phyloP scores from a whole-genome alignment of 1,139 yeast species.

The Pichia sp. region DNA sequence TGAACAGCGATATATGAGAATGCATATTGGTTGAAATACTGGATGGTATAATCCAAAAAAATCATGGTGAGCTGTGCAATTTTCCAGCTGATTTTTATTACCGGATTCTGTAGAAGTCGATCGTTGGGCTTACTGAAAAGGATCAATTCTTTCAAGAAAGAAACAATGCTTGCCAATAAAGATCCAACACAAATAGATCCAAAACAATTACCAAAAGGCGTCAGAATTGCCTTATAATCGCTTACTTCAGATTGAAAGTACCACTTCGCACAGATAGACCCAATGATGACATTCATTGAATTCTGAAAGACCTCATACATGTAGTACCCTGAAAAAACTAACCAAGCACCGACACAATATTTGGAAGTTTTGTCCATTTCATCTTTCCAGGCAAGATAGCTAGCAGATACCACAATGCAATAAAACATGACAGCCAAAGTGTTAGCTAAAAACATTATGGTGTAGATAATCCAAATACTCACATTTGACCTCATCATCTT shows the following conservation, averaged over 20 bases:
- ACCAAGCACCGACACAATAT: slow-evolving; percentile 34
- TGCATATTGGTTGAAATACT: slow-evolving; percentile 86
- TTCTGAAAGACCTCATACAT: slow-evolving; percentile 79
- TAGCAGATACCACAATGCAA: slow-evolving; percentile 65
- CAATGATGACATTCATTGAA: slow-evolving; percentile 72
- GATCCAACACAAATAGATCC: slow-evolving; percentile 91
- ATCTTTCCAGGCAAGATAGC: slow-evolving; percentile 60
- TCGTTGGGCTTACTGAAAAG: slow-evolving; percentile 16
- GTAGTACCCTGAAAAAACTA: slow-evolving; percentile 67
- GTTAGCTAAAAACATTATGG: slow-evolving; percentile 59
- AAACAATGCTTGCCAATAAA: slow-evolving; percentile 67
- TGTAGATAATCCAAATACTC: slow-evolving; percentile 52
- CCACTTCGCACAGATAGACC: slow-evolving; percentile 92
- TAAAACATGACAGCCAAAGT: slow-evolving; percentile 43
- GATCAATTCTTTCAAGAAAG: slow-evolving; percentile 33
- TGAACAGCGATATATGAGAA: slow-evolving; percentile 81
- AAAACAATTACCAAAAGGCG: slow-evolving; percentile 78
- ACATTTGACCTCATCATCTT: slow-evolving; percentile 71
- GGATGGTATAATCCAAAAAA: slow-evolving; percentile 29
- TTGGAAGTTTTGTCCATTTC: slow-evolving; percentile 1
- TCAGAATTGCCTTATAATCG: slow-evolving; percentile 67
- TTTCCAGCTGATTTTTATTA: slow-evolving; percentile 56
- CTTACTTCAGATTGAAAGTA: slow-evolving; percentile 77
- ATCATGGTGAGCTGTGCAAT: slow-evolving; percentile 33
- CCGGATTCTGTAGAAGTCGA: slow-evolving; percentile 12